Evolutionary conservation across 495 filamentous ascomycete genomes (phyloP).

Genomic region (Massariosphaeria phaeospora): DNA sequence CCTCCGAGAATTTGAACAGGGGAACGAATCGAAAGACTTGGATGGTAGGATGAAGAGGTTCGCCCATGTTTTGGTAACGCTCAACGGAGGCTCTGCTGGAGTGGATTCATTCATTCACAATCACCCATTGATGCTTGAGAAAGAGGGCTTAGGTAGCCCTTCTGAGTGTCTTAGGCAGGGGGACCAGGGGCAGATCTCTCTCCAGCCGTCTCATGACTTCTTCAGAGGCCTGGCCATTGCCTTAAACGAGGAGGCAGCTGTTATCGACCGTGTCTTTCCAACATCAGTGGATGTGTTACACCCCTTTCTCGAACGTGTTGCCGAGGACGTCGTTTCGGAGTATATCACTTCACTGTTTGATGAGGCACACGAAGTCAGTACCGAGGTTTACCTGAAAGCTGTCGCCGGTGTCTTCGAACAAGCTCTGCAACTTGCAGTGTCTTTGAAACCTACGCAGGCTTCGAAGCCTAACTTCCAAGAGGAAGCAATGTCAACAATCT

Average conservation of each 20-base stretch:
- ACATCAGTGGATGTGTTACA: conserved; percentile 64
- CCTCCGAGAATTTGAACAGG: conserved; percentile 81
- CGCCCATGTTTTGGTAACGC: conserved; percentile 71
- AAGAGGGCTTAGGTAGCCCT: conserved; percentile 66
- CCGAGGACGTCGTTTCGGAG: conserved; percentile 77
- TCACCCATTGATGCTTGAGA: conserved; percentile 72
- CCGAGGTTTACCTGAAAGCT: conserved; percentile 77
- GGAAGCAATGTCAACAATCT: conserved; percentile 55
- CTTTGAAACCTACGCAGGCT: conserved; percentile 59
- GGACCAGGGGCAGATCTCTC: conserved; percentile 54
- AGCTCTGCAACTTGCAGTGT: conserved; percentile 66
- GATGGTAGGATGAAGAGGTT: conserved; percentile 85
- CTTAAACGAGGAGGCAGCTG: conserved; percentile 75
- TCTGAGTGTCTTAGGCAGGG: conserved; percentile 70
- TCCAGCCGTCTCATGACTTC: conserved; percentile 75
- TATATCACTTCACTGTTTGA: conserved; percentile 85
- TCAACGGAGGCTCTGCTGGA: conserved; percentile 76
- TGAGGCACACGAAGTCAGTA: conserved; percentile 72
- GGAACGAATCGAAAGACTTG: conserved; percentile 82
- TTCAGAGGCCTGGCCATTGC: conserved; percentile 67
- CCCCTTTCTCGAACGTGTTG: conserved; percentile 73
- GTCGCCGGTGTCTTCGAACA: conserved; percentile 85
- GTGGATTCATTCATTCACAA: conserved; percentile 83
- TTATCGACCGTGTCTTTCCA: conserved; percentile 85
- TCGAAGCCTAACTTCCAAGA: conserved; percentile 54